Conservation (phyloP, 1,284 basidiomycete genomes). For the Volvariella surrecta region DNA sequence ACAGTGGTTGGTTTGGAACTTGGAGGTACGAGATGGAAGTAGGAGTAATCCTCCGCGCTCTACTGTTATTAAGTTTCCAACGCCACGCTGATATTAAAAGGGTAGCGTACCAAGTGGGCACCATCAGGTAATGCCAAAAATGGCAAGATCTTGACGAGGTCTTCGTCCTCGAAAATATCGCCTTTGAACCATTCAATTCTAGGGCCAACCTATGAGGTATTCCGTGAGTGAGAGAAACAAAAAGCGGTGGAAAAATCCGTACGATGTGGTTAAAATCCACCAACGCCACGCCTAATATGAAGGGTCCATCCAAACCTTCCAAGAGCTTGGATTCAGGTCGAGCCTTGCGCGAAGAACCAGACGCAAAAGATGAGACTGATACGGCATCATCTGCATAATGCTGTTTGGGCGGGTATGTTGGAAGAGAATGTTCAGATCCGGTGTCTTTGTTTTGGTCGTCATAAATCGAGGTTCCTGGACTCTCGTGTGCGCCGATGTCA, state of each 20-base stretch:
- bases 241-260: constrained; percentile 16
- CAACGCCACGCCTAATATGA: constrained; percentile 77
- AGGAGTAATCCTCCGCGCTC: constrained; percentile 94
- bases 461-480: constrained; percentile 40
- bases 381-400: constrained; percentile 41
- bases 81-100: constrained; percentile 3
- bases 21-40: constrained; percentile 81
- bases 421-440: constrained; percentile 15
- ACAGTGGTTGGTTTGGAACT: constrained; percentile 70
- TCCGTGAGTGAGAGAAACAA: constrained; percentile 8
- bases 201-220: constrained; percentile 66
- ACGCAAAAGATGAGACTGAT: constrained; percentile 56
- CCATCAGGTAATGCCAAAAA: constrained; percentile 98
- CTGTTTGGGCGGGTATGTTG: constrained; percentile 51
- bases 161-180: constrained; percentile 72
- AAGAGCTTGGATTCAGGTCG: constrained; percentile 70
- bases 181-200: constrained; percentile 77
- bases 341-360: constrained; percentile 61
- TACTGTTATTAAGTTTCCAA: constrained; percentile 19
- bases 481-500: constrained; percentile 30
- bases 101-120: constrained; percentile 69
- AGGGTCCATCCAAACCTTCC: constrained; percentile 44
- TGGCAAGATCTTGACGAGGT: constrained; percentile 77
- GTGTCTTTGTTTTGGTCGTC: constrained; percentile 25
- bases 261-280: constrained; percentile 91